phyloP scores from a whole-genome alignment of 2,329 filamentous ascomycete species.

The Alternaria rosae region DNA sequence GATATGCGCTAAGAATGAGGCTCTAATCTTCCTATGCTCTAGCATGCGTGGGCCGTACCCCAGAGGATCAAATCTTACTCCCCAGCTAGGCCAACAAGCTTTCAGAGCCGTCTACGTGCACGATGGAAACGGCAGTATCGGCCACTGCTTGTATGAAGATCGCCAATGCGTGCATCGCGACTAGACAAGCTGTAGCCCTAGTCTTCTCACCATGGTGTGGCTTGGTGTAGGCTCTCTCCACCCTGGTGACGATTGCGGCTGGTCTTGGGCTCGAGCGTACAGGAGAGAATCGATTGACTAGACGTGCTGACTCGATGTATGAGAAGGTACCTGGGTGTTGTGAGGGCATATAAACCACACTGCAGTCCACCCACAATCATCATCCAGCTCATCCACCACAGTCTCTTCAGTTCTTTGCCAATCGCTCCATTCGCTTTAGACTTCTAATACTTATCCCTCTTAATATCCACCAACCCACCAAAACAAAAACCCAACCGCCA shows the following conservation, averaged over 20 bases:
- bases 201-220: background rate
- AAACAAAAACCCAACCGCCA: conserved; percentile 2
- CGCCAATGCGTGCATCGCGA: background rate
- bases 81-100: background rate
- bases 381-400: conserved; percentile 10
- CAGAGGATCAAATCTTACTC: background rate
- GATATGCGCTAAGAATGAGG: background rate
- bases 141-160: conserved; percentile 4
- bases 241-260: background rate
- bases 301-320: conserved; percentile 4
- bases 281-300: conserved; percentile 4
- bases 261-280: background rate
- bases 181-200: background rate
- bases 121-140: background rate
- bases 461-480: background rate
- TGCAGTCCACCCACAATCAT: background rate
- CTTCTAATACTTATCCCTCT: background rate
- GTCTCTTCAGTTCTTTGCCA: conserved; percentile 1
- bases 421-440: background rate
- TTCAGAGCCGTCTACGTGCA: background rate
- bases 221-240: background rate
- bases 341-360: conserved; percentile 6
- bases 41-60: background rate
- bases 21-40: background rate
- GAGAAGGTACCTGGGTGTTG: background rate